Base-by-base conservation (phyloP, 768 basidiomycete genomes). In the Rhizopogon sp. region DNA sequence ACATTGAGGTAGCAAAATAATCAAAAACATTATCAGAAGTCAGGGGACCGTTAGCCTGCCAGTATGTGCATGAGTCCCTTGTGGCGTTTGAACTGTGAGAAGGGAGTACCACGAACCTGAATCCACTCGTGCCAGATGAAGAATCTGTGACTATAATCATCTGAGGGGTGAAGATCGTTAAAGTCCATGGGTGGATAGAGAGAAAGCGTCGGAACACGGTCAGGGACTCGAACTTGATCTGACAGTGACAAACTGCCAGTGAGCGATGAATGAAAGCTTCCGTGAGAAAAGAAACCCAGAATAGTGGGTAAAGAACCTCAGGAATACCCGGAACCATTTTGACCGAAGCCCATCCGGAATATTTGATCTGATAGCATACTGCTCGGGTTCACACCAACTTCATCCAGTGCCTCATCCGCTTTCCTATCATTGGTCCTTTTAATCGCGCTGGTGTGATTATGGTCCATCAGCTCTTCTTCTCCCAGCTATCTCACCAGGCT, bases 51-150 rank as follows among this genome's bases (percentile, higher is more conserved):
- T 90, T 83, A 5, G 84, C 90, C 83, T 89, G 67, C n/a, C n/a
- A n/a, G 22, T 46, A 28, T n/a, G 39, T 42, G 8, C 17, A 56
- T 35, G 39, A 31, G 43, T 50, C n/a, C 16, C 6, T 57, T 53
- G 47, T 35, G 54, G 44, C 37, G 54, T 22, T 29, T 7, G 20
- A 20, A 35, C 3, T 11, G 37, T 40, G 42, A 39, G 42, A 39
- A 8, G 35, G 22, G 17, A 45, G 40, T 16, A 28, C 11, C 20
- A 59, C 66, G 51, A 42, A 84, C 88, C 79, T 89, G 85, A 54
- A 93, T 84, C 88, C 88, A 93, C 68, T 93, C 90, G 67, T 91
- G 89, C 88, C 88, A 93, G 60, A 90, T 91, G 73, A 91, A 93
- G 72, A 89, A 91, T 16, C 85, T 76, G 66, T 88, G 86, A 56